Conservation (phyloP, 208 protist genomes). For the Strigomonas galati region DNA sequence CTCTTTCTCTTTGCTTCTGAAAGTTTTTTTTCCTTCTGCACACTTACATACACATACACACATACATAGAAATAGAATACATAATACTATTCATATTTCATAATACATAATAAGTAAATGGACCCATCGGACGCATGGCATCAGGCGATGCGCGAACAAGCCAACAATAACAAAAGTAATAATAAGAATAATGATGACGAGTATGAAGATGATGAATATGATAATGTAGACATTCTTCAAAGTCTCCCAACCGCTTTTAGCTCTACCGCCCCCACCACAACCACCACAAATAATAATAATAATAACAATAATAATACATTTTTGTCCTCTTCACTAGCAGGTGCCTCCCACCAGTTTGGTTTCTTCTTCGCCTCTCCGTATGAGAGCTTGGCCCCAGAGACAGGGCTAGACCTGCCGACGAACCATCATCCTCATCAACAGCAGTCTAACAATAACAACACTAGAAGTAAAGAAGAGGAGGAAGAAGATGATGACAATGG, state of each 20-base stretch:
- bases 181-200: slow-evolving; percentile 1
- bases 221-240: neutral
- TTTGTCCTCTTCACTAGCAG: too few species aligned
- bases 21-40: too few species aligned
- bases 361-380: too few species aligned
- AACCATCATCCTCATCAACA: too few species aligned
- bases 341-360: too few species aligned
- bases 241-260: neutral
- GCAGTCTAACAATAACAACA: neutral
- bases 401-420: too few species aligned
- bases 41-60: neutral
- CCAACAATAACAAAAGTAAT: too few species aligned
- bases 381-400: too few species aligned
- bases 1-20: slow-evolving; percentile 2
- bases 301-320: too few species aligned
- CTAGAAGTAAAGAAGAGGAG: neutral
- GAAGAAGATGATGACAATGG: neutral
- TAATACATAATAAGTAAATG: neutral
- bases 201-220: neutral
- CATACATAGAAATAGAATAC: neutral
- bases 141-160: too few species aligned
- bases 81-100: too few species aligned
- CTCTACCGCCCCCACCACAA: neutral
- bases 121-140: neutral
- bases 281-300: neutral